Evolutionary conservation across 2,329 filamentous ascomycete genomes (phyloP), one percentile per base, ranked within the genome.

Genomic region (Colletotrichum lini): DNA sequence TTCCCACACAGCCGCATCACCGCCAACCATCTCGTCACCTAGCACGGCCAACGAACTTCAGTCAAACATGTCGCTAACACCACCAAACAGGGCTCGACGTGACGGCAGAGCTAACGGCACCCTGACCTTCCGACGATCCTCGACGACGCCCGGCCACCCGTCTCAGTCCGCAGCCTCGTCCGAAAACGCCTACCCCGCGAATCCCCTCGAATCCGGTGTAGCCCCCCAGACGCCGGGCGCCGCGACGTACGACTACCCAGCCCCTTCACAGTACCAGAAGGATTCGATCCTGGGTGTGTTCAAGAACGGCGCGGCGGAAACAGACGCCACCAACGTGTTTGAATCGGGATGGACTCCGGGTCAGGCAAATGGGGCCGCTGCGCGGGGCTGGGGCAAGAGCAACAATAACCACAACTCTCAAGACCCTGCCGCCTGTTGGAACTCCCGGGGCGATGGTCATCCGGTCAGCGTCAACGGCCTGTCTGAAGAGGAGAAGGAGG

Each of bases 341-440:
- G 88, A 93, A 76, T 87, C 90, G 66, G 91, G 91, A 72, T 98
- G 95, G 95, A 92, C 94, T 79, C 94, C 95, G 38, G 89, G 91
- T 70, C 88, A 91, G 61, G 84, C 90, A 50, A 95, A 94, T 76
- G 91, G 92, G 79, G 77, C 87, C 81, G 77, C 84, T 75, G 76
- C 89, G 81, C 82, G 91, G 80, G 88, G 89, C 65, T 97, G 94
- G 94, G 93, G 93, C 62, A 94, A 95, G 80, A 88, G 86, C 75
- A 89, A 89, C 70, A 95, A 98, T 74, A 88, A 88, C 70, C 92
- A 94, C 73, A 85, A 88, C 73, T 91, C 91, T 70, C 90, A 93
- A 77, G 95, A 96, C 54, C 94, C 95, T n/a, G 94, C 96, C 73
- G 90, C 96, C 52, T 98, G 95, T 81, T 99, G 96, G 96, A 94